phyloP scores from a whole-genome alignment of 108 stramenopile genomes.

The Chaetoceros muelleri region DNA sequence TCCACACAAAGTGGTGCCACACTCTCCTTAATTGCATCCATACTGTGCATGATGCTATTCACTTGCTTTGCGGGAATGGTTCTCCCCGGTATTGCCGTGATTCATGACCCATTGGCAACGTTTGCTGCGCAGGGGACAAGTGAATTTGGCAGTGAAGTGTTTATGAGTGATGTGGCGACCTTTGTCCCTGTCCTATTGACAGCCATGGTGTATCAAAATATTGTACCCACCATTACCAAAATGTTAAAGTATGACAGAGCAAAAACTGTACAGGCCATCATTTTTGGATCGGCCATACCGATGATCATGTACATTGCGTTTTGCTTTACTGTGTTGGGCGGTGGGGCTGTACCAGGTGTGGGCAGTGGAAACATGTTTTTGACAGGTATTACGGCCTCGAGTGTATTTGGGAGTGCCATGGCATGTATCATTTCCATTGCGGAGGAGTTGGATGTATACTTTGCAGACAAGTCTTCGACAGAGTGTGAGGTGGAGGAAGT shows the following conservation, averaged over 20 bases:
- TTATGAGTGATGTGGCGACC: slow-evolving; percentile 9
- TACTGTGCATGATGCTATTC: slow-evolving; percentile 43
- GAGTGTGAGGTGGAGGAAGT: background rate
- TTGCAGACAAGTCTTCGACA: background rate
- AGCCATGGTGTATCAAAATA: slow-evolving; percentile 58
- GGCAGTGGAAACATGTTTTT: slow-evolving; percentile 24
- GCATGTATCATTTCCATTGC: slow-evolving; percentile 46
- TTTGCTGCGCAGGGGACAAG: slow-evolving; percentile 19
- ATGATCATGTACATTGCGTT: slow-evolving; percentile 59
- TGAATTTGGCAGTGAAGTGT: slow-evolving; percentile 4
- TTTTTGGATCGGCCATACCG: slow-evolving; percentile 49
- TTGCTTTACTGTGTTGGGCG: slow-evolving; percentile 48
- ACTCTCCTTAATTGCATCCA: slow-evolving; percentile 36
- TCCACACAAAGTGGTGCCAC: slow-evolving; percentile 26
- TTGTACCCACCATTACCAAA: slow-evolving; percentile 62
- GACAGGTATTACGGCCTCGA: slow-evolving; percentile 40
- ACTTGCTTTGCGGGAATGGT: slow-evolving; percentile 36
- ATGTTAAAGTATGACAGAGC: slow-evolving; percentile 51
- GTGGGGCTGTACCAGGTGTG: slow-evolving; percentile 26
- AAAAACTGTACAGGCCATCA: slow-evolving; percentile 35
- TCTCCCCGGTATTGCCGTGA: slow-evolving; percentile 41
- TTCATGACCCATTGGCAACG: slow-evolving; percentile 40
- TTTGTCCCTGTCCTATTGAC: slow-evolving; percentile 47
- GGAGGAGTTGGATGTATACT: slow-evolving; percentile 46
- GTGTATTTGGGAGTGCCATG: slow-evolving; percentile 42